These are phyloP conservation scores for Yamadazyma atlantica DNA, from an alignment of 1,139 yeast genomes.

Conservation along the genomic window DNA sequence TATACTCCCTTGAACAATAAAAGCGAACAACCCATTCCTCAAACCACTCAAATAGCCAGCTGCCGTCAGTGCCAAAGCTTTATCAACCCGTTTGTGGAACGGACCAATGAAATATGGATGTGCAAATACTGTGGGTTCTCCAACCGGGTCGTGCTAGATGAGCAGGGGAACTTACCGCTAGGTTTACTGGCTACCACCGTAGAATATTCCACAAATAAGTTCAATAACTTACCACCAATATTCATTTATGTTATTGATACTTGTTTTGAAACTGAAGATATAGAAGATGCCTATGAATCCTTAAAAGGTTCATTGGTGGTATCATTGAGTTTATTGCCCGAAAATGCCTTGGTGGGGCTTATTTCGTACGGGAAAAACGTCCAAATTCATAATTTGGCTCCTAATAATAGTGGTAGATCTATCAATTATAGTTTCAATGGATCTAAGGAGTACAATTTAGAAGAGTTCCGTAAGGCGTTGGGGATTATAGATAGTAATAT, in stretches of 20 bases:
- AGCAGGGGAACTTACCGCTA: slow-evolving; percentile 11
- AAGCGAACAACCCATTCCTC: slow-evolving; percentile 43
- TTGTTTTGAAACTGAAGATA: slow-evolving; percentile 45
- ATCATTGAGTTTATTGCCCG: slow-evolving; percentile 60
- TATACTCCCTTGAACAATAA: slow-evolving; percentile 66
- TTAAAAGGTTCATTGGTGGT: slow-evolving; percentile 55
- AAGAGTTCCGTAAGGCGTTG: slow-evolving; percentile 50
- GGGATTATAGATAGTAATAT: slow-evolving; percentile 43
- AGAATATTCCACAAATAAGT: slow-evolving; percentile 57
- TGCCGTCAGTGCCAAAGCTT: slow-evolving; percentile 65
- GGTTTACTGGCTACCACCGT: slow-evolving; percentile 34
- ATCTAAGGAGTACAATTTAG: slow-evolving; percentile 49
- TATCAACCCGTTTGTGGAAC: slow-evolving; percentile 53
- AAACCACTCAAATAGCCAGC: slow-evolving; percentile 20
- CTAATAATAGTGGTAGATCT: slow-evolving; percentile 18
- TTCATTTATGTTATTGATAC: slow-evolving; percentile 70
- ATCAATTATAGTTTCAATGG: slow-evolving; percentile 58
- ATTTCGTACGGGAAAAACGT: slow-evolving; percentile 67
- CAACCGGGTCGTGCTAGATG: slow-evolving; percentile 40
- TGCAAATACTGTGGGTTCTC: slow-evolving; percentile 62
- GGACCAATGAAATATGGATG: slow-evolving; percentile 52
- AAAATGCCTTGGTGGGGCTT: slow-evolving; percentile 56
- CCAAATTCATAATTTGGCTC: slow-evolving; percentile 55
- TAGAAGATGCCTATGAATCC: slow-evolving; percentile 40
- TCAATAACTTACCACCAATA: slow-evolving; percentile 46